These are phyloP conservation scores for Fusarium sp. DNA, from an alignment of 2,329 filamentous ascomycete species.

Conservation along the genomic window DNA sequence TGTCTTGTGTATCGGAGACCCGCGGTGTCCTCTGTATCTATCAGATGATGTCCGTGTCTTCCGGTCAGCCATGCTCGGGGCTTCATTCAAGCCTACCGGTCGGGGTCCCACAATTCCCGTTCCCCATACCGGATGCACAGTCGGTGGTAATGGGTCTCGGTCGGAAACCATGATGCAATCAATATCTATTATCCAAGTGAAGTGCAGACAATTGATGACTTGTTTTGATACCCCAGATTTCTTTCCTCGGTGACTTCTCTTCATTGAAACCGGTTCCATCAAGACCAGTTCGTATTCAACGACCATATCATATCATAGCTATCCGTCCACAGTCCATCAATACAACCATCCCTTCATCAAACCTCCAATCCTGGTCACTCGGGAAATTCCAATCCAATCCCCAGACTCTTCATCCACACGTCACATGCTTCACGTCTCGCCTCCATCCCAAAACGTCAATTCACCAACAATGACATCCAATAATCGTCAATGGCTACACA, in stretches of 20 bases:
- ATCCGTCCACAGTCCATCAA: not conserved
- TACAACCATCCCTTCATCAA: not conserved
- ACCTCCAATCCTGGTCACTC: not conserved
- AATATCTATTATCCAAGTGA: not conserved
- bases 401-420: not conserved
- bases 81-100: not conserved
- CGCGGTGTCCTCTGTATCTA: not conserved
- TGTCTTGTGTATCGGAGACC: not conserved
- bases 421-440: conserved; percentile 4
- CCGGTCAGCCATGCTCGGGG: not conserved
- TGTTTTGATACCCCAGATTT: not conserved
- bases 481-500: conserved; percentile 13
- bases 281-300: not conserved
- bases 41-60: not conserved
- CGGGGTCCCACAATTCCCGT: not conserved
- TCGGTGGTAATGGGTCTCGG: not conserved
- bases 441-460: conserved; percentile 18
- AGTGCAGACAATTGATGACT: not conserved
- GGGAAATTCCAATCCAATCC: conserved; percentile 10
- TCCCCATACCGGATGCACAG: not conserved
- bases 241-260: no score
- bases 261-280: no score
- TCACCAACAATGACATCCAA: conserved; percentile 20
- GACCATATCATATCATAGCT: not conserved
- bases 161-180: not conserved